Evolutionary conservation across 2,329 filamentous ascomycete species (phyloP).

Genomic region (Ophiocordyceps camponoti-rufipedis): DNA sequence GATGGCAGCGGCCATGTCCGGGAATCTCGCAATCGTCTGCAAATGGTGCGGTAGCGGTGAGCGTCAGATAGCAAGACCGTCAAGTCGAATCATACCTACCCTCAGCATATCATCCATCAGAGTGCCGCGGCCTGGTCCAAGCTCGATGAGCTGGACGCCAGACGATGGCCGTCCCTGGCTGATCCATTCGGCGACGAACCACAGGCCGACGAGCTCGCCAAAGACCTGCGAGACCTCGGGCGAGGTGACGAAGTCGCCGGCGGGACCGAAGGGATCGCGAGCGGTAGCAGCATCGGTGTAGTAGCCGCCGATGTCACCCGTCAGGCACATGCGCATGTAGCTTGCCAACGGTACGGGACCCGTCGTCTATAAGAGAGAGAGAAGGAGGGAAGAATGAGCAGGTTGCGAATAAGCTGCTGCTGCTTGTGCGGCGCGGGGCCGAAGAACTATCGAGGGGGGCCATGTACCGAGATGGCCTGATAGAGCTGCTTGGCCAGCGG

Average conservation of each 20-base stretch:
- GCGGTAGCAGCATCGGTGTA: conserved; percentile 63
- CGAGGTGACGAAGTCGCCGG: conserved; percentile 91
- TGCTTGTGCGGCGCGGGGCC: not conserved
- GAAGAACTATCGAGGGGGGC: not conserved
- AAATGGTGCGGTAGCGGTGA: conserved; percentile 1
- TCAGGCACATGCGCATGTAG: conserved; percentile 98
- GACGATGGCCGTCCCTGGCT: conserved; percentile 58
- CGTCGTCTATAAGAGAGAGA: conserved; percentile 34
- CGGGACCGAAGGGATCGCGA: conserved; percentile 76
- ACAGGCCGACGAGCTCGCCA: conserved; percentile 83
- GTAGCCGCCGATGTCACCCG: conserved; percentile 77
- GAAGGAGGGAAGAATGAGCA: not conserved
- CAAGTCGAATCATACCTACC: conserved; percentile 29
- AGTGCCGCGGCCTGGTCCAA: conserved; percentile 85
- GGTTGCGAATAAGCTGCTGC: not conserved
- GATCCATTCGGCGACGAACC: conserved; percentile 95
- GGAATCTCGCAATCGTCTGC: conserved; percentile 72
- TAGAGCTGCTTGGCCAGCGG: conserved; percentile 75
- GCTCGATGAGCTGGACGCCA: conserved; percentile 78
- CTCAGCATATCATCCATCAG: conserved; percentile 93
- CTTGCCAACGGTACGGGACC: conserved; percentile 82
- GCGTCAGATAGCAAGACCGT: not conserved
- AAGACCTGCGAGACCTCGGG: conserved; percentile 97
- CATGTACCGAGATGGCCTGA: conserved; percentile 62
- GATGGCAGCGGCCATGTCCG: conserved; percentile 54